A percentile compares a stretch with the other conserved stretches of the same genome.
Conservation (phyloP, 1,139 yeast species). For the Hyphopichia wangnamkhiaoensis region DNA sequence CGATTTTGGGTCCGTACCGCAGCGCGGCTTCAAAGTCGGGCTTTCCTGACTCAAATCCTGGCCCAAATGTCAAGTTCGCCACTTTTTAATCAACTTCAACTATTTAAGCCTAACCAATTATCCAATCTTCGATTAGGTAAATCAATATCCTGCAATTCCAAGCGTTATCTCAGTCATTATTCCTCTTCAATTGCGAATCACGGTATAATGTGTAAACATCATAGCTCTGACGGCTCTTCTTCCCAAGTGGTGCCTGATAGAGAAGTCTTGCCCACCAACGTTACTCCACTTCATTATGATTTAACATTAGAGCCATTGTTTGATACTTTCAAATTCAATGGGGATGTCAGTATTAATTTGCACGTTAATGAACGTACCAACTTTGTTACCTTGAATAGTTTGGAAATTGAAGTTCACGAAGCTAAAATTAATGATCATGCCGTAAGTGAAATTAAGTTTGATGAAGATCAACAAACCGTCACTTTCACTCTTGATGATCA, state of each 20-base stretch:
- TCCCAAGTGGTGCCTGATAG: constrained; percentile 37
- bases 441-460: constrained; percentile 32
- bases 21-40: no score
- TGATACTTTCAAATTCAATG: constrained; percentile 67
- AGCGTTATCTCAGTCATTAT: neutral
- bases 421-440: constrained; percentile 46
- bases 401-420: constrained; percentile 63
- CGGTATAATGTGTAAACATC: constrained; percentile 13
- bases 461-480: constrained; percentile 63
- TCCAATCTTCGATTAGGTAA: neutral
- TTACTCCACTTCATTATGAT: constrained; percentile 71
- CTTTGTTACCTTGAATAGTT: constrained; percentile 55
- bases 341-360: constrained; percentile 64
- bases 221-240: constrained; percentile 11
- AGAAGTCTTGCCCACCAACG: constrained; percentile 72
- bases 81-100: neutral
- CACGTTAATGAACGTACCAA: constrained; percentile 58
- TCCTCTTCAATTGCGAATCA: neutral
- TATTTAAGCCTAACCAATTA: neutral
- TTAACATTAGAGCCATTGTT: constrained; percentile 74
- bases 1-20: neutral
- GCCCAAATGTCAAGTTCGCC: no score
- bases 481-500: constrained; percentile 58
- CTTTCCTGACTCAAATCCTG: no score
- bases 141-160: no score